phyloP scores from a whole-genome alignment of 805 yeast genomes.

The Cyberlindnera veronae region DNA sequence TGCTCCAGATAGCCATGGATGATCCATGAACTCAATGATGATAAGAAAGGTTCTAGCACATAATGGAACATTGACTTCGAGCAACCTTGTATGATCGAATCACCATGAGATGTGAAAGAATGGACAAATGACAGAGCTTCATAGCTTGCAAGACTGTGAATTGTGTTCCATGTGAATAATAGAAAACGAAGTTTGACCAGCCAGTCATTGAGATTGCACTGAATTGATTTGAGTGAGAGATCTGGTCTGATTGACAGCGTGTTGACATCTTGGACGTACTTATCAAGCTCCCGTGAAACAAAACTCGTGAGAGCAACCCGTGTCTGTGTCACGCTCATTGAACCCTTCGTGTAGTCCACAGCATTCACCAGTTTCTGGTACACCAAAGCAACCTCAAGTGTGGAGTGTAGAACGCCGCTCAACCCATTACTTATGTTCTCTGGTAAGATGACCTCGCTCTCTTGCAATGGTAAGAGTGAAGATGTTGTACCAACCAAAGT shows the following conservation, averaged over 20 bases:
- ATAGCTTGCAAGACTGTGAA: conserved; percentile 37
- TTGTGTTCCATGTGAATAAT: conserved; percentile 37
- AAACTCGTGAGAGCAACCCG: conserved; percentile 55
- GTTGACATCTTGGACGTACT: conserved; percentile 42
- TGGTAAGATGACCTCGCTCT: conserved; percentile 42
- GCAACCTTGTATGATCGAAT: conserved; percentile 42
- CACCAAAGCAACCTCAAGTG: conserved; percentile 72
- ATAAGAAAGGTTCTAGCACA: conserved; percentile 56
- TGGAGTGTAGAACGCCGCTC: conserved; percentile 49
- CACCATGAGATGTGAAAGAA: conserved; percentile 59
- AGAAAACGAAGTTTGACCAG: conserved; percentile 57
- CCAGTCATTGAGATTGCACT: conserved; percentile 43
- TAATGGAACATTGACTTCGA: conserved; percentile 42
- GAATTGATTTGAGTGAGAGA: conserved; percentile 29
- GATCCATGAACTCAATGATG: conserved; percentile 63
- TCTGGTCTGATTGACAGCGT: conserved; percentile 38
- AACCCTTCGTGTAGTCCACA: conserved; percentile 28
- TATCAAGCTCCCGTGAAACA: conserved; percentile 38
- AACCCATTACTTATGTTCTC: conserved; percentile 49
- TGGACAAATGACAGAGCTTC: conserved; percentile 53
- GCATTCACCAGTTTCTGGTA: conserved; percentile 43
- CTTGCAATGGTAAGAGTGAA: conserved; percentile 44
- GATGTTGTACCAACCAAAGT: conserved; percentile 63
- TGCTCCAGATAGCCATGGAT: conserved; percentile 59
- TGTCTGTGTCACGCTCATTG: conserved; percentile 37